phyloP scores from a whole-genome alignment of 768 basidiomycete species.

The Leccinum truebloodii region DNA sequence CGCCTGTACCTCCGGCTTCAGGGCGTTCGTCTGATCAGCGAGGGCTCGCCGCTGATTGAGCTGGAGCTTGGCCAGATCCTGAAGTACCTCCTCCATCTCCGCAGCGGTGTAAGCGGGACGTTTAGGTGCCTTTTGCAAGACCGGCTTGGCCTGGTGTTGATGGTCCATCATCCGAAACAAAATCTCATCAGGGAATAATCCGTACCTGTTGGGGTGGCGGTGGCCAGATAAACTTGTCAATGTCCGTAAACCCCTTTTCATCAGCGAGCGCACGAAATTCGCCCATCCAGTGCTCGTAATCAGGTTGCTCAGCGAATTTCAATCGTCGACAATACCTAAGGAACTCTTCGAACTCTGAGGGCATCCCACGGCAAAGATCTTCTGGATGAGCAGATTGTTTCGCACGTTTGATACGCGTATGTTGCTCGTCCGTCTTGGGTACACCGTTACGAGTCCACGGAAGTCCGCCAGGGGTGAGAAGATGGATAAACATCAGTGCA shows the following conservation, averaged over 20 bases:
- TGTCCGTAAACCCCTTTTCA: conserved; percentile 56
- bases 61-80: conserved; percentile 59
- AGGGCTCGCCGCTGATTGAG: conserved; percentile 53
- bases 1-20: conserved; percentile 30
- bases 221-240: conserved; percentile 73
- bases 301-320: conserved; percentile 66
- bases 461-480: conserved; percentile 74
- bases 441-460: conserved; percentile 82
- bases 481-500: conserved; percentile 78
- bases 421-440: conserved; percentile 65
- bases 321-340: conserved; percentile 69
- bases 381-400: conserved; percentile 64
- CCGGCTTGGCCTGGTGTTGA: conserved; percentile 32
- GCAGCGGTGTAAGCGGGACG: conserved; percentile 33
- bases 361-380: conserved; percentile 67
- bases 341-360: conserved; percentile 75
- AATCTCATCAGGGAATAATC: background rate
- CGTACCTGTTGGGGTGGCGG: conserved; percentile 46
- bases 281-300: conserved; percentile 66
- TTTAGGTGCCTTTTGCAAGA: conserved; percentile 15
- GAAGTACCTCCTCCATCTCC: conserved; percentile 57
- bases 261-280: conserved; percentile 63
- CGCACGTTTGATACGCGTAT: conserved; percentile 61
- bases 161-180: conserved; percentile 4
- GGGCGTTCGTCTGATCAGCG: conserved; percentile 50